Percentiles rank a stretch among this genome's conserved stretches.
phyloP scores from a whole-genome alignment of 805 yeast species.

The Yamadazyma laniorum region DNA sequence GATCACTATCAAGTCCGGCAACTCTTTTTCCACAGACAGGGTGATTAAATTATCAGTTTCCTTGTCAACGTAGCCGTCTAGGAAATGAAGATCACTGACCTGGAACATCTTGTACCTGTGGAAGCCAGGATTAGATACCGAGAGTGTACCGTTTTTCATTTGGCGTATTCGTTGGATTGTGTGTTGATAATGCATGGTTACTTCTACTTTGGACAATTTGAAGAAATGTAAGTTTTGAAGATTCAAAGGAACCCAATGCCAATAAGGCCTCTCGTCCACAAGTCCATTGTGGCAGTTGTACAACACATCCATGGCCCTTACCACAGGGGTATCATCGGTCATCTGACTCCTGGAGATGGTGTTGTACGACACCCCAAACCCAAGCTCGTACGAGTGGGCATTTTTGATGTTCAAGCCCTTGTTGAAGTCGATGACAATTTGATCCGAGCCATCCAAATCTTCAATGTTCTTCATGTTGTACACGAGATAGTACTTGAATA shows the following conservation, averaged over 20 bases:
- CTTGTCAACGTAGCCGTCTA: constrained; percentile 20
- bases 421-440: constrained; percentile 5
- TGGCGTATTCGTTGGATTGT: constrained; percentile 1
- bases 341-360: not conserved
- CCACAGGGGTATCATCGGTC: constrained; percentile 1
- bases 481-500: constrained; percentile 5
- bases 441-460: not conserved
- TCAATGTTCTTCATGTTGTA: not conserved
- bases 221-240: constrained; percentile 4
- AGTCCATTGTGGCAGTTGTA: not conserved
- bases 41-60: constrained; percentile 31
- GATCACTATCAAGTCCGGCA: constrained; percentile 35
- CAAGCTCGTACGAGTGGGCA: not conserved
- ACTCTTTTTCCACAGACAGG: constrained; percentile 24
- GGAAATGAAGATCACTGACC: constrained; percentile 38
- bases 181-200: not conserved
- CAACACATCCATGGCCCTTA: constrained; percentile 12
- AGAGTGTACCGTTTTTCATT: constrained; percentile 3
- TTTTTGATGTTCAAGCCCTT: constrained; percentile 2
- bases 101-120: constrained; percentile 28
- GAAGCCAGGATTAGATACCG: constrained; percentile 17
- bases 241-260: constrained; percentile 2
- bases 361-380: constrained; percentile 5
- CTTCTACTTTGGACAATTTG: constrained; percentile 2
- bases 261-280: constrained; percentile 2